A percentile compares a stretch with the other conserved stretches of the same genome.
phyloP scores from a whole-genome alignment of 1,284 basidiomycete genomes.

The Somion occarium region DNA sequence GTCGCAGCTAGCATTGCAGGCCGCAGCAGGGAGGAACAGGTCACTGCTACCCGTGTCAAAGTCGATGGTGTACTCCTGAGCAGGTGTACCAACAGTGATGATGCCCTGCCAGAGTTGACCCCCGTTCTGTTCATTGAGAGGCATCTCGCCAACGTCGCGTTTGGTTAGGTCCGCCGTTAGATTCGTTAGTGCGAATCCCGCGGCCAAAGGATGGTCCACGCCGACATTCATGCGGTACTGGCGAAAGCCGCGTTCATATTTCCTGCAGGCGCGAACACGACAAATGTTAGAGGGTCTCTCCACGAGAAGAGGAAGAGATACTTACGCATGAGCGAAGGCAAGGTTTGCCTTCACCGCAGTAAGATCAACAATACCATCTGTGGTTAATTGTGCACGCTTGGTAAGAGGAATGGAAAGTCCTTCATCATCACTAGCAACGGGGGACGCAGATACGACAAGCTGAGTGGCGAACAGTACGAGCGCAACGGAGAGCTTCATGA shows the following conservation, averaged over 20 bases:
- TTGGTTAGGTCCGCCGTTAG: not conserved
- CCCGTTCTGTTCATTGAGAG: conserved; percentile 21
- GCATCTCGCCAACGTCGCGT: conserved; percentile 1
- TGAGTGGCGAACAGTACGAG: not conserved
- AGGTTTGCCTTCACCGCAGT: too few relatives aligned
- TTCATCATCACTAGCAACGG: not conserved
- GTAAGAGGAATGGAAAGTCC: not conserved
- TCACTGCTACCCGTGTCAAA: conserved; percentile 33
- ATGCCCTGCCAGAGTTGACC: conserved; percentile 33
- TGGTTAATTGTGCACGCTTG: not conserved
- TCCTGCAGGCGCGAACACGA: conserved; percentile 8
- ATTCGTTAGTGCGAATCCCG: not conserved
- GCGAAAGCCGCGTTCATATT: conserved; percentile 14
- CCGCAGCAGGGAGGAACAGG: conserved; percentile 33
- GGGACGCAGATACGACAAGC: not conserved
- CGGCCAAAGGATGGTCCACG: conserved; percentile 12
- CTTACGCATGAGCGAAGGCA: not conserved
- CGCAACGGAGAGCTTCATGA: too few relatives aligned
- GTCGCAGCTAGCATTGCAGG: conserved; percentile 30
- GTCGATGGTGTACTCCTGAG: conserved; percentile 9
- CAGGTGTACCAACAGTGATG: conserved; percentile 38
- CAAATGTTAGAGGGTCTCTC: not conserved
- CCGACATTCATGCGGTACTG: conserved; percentile 18
- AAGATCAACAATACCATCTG: not conserved
- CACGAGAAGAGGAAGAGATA: not conserved